Evolutionary conservation across 345 rosid species (phyloP).

Genomic region (Salix suchowensis): DNA sequence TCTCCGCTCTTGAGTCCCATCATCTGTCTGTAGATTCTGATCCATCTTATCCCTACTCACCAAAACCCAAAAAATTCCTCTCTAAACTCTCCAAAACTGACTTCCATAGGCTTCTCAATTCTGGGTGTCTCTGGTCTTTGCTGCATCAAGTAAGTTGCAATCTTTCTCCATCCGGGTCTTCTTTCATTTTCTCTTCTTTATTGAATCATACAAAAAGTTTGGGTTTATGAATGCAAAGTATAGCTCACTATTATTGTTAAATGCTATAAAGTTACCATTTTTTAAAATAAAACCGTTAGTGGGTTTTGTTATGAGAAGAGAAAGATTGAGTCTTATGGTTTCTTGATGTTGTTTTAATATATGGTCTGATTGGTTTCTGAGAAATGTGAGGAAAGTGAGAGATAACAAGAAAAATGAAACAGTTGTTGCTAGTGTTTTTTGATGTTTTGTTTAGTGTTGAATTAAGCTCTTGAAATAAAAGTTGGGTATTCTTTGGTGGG

Average conservation of each 20-base stretch:
- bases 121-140: no score
- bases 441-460: neutral
- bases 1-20: no score
- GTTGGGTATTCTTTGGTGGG: neutral
- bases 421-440: neutral
- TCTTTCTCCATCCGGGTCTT: neutral
- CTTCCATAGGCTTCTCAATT: no score
- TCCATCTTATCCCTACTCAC: neutral
- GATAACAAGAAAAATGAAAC: neutral
- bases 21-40: neutral
- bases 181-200: neutral
- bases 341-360: neutral
- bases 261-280: neutral
- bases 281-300: neutral
- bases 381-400: neutral
- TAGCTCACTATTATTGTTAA: neutral
- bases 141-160: no score
- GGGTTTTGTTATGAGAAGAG: neutral
- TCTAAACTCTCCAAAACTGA: no score
- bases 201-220: neutral
- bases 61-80: slow-evolving; percentile 3
- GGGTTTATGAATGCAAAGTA: neutral
- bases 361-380: neutral
- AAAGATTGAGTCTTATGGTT: neutral
- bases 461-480: neutral